Evolutionary conservation across 129 eudicot genomes (phyloP).

Genomic region (Helianthus annuus): HanXRQr2.0-SUNRISE NC_035435.2:1077132-1077631

Average conservation of each 20-base stretch:
- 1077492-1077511: slow-evolving; percentile 86
- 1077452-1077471: slow-evolving; percentile 88
- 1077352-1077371: slow-evolving; percentile 93
- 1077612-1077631: slow-evolving; percentile 9
- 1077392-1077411: neutral
- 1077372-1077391: slow-evolving; percentile 93
- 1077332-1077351: slow-evolving; percentile 90
- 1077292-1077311: slow-evolving; percentile 88
- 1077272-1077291: slow-evolving; percentile 87
- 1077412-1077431: neutral
- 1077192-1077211: slow-evolving; percentile 17
- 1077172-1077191: no score
- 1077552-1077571: neutral
- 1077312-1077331: slow-evolving; percentile 76
- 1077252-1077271: slow-evolving; percentile 97
- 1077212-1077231: slow-evolving; percentile 96
- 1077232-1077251: slow-evolving; percentile 66
- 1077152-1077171: neutral
- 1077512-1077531: slow-evolving; percentile 95
- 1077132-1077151: neutral
- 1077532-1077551: slow-evolving; percentile 56
- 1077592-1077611: slow-evolving; percentile 21
- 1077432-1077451: neutral
- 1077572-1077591: slow-evolving; percentile 27
- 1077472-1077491: slow-evolving; percentile 81